A percentile compares a stretch with the other conserved stretches of the same genome.
Conservation (phyloP, 2,329 filamentous ascomycete genomes). For the Tolypocladium nubicola region DNA sequence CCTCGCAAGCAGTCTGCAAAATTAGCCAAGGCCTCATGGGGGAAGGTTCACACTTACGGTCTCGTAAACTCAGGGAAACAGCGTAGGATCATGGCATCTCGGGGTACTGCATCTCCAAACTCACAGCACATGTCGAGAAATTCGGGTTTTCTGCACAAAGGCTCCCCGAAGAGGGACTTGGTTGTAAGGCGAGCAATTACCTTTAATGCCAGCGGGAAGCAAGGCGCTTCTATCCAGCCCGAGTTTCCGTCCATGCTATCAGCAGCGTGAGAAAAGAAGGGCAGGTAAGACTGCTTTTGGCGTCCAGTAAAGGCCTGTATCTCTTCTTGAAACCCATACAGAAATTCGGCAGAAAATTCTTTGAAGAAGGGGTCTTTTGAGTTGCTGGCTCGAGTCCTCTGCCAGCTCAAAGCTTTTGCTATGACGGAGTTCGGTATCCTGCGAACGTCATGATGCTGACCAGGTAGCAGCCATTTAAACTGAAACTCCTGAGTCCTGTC, state of each 20-base stretch:
- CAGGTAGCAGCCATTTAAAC: slow-evolving; percentile 5
- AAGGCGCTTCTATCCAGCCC: slow-evolving; percentile 4
- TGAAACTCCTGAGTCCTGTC: slow-evolving; percentile 6
- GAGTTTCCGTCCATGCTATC: not conserved
- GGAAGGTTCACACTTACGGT: not conserved
- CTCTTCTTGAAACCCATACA: slow-evolving; percentile 5
- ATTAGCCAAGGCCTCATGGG: not conserved
- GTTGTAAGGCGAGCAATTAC: slow-evolving; percentile 6
- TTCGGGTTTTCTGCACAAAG: slow-evolving; percentile 3
- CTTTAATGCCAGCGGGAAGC: slow-evolving; percentile 7
- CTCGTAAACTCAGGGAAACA: slow-evolving; percentile 2
- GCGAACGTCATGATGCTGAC: slow-evolving; percentile 2
- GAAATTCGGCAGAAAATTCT: slow-evolving; percentile 5
- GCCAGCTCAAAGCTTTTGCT: slow-evolving; percentile 7
- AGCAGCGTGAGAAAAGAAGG: not conserved
- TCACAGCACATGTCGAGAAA: slow-evolving; percentile 6
- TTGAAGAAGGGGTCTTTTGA: slow-evolving; percentile 5
- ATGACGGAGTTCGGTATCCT: slow-evolving; percentile 6
- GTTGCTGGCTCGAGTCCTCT: slow-evolving; percentile 5
- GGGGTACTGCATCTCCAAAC: slow-evolving; percentile 5
- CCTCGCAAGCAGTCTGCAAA: slow-evolving; percentile 1
- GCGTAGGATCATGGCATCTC: slow-evolving; percentile 5
- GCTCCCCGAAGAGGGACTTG: slow-evolving; percentile 5
- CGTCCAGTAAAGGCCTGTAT: not conserved
- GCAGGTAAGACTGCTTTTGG: not conserved